Base-by-base conservation (phyloP, 345 rosid genomes). In the Nephelium lappaceum region DNA sequence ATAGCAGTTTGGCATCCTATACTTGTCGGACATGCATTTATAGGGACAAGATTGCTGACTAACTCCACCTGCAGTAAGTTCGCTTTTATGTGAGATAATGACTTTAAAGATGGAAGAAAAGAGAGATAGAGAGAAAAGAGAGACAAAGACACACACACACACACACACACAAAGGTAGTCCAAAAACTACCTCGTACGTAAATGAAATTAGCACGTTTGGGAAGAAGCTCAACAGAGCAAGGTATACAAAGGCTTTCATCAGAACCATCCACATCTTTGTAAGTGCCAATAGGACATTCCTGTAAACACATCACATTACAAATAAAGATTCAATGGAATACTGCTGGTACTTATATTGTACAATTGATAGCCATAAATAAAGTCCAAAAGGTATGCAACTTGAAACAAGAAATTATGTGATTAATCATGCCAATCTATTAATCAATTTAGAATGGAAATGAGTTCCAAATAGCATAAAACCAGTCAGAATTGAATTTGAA, bases 281-380 rank as follows among this genome's bases (percentile, higher is more conserved):
- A 96, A 75, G 98, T 96, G 69, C 99, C 99, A 81, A 93, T 75
- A 64, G 98, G 99, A 85, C 98, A 96, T 88, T 96, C 99, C 99
- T 96, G 85, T 58, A 63, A 21, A 83, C 67, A 79, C 71, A 38
- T 65, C 27, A 55, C 55, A 73, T 43, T 12, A n/a, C 2, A 60
- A 19, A 77, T 24, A 75, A 69, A 58, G 65, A 38, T 16, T 57
- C 10, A 64, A 82, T 45, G 12, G 41, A 63, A 47, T 31, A 47
- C 31, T 25, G 45, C 55, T 31, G 19, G n/a, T 18, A 43, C 66
- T 42, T 74, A 18, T 27, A 16, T 18, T 18, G 19, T 64, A 67
- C 9, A 27, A 31, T n/a, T 47, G 31, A 49, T 16, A 21, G 49
- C 64, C 38, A 76, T 14, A 19, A 65, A 49, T 36, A 6, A 14